Evolutionary conservation across 495 filamentous ascomycete species (phyloP), one percentile per base, ranked within the genome.

Genomic region (Podospora bellae-mahoneyi): DNA sequence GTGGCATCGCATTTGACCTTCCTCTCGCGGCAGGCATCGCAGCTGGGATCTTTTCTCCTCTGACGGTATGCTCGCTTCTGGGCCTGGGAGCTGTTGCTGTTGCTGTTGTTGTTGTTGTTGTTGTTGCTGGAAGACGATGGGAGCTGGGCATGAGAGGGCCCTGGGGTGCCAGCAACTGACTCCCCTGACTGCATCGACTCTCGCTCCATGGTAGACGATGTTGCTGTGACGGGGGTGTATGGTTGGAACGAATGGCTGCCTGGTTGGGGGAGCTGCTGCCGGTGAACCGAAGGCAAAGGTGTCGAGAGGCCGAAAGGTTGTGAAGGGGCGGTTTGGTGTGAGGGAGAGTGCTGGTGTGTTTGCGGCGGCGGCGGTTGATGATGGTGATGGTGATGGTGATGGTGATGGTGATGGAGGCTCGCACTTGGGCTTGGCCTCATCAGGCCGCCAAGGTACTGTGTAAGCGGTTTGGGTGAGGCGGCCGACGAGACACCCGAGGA

Each of bases 1-100:
- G 95, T 97, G 39, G 95, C 95, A 81, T 99, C 95, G 81, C 95
- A 99, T 85, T 99, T 99, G 80, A 99, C 95, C 83, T 99, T 99
- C 69, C 95, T 88, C 80, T 99, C 95, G 64, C 95, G 87, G 76
- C 95, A 99, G 57, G 95, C 95, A 81, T 99, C 95, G 79, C 95
- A 99, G 76, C 94, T 97, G 18, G 95, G 95, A 75, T 98, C 95
- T 74, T 99, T 99, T 69, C 95, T 85, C 70, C 95, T 82, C 76
- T 99, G 95, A 44, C 95, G 87, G 79, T 98, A 99, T 6, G 94
- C 95, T 73, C 95, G 84, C 77, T 98, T 98, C 80, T 96, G 94
- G 26, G 88, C 87, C 73, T 81, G 80, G 27, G 80, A 77, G 64
- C 78, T 82, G 30, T 13, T 48, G 15, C 18, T 48, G 39, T 48